Base-by-base conservation (phyloP, 495 filamentous ascomycete genomes). In the Neurospora sp. region DNA sequence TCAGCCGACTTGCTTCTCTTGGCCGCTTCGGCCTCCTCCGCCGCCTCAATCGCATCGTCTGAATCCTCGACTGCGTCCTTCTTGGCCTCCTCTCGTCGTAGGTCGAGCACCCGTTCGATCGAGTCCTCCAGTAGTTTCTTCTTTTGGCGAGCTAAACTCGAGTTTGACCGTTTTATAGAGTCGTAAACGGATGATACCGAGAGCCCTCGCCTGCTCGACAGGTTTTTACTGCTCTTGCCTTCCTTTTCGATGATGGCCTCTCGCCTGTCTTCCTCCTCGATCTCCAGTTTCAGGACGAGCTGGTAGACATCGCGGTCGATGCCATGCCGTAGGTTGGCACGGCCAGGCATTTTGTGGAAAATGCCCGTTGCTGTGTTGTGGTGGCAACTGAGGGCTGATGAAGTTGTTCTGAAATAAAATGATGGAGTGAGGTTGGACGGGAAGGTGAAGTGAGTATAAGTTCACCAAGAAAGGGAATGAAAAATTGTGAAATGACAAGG, bases 61-160 rank as follows among this genome's bases (percentile, higher is more conserved):
- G 91, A 76, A 69, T 82, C 84, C 9, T 78, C 82, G 45, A 87
- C 84, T n/a, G 86, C 88, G 72, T 86, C 84, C 37, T 85, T 83
- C 70, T 85, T 85, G 68, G 83, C 76, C 71, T 96, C 92, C 73
- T 89, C 86, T 69, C 88, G 89, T 12, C 97, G 78, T 16, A 95
- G 89, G 31, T 88, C 88, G 39, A 99, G 84, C 2, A 96, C 92
- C 27, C 93, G 85, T 77, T 97, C 94, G 74, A 98, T 92, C 68
- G 93, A 92, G 76, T 94, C 91, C 79, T 97, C 92, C 16, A 99
- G 82, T 16, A 90, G 83, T 71, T 88, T 89, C 81, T 96, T 97
- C 8, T 91, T 92, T 75, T 90, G 90, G 16, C 94, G 85, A 65
- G 92, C 93, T 44, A 97, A 79, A 73, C 90, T 92, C 1, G 94